These are phyloP conservation scores for Sordariomycetes sp. DNA, from an alignment of 2,329 filamentous ascomycete genomes.

Conservation along the genomic window DNA sequence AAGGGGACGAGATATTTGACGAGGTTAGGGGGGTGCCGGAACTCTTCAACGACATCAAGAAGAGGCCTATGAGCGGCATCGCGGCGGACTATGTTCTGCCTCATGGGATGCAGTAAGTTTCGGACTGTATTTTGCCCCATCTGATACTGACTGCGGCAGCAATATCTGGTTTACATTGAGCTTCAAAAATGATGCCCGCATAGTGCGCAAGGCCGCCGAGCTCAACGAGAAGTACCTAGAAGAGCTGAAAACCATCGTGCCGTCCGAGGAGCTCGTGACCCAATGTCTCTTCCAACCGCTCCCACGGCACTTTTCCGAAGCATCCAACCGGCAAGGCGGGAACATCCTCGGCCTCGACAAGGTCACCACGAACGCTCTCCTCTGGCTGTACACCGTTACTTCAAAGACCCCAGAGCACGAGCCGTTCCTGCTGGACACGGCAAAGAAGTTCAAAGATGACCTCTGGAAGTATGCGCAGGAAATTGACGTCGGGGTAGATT, in stretches of 20 bases:
- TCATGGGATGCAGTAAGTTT: background rate
- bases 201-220: conserved; percentile 6
- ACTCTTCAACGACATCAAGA: background rate
- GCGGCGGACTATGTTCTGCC: background rate
- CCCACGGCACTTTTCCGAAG: background rate
- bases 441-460: no score
- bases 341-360: conserved; percentile 8
- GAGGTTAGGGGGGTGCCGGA: background rate
- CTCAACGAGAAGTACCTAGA: conserved; percentile 7
- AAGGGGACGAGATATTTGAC: background rate
- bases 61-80: background rate
- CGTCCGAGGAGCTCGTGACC: background rate
- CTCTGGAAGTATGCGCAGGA: conserved; percentile 1
- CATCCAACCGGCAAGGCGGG: no score
- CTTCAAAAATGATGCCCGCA: conserved; percentile 9
- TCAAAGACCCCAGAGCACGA: background rate
- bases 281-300: background rate
- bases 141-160: background rate
- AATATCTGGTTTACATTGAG: conserved; percentile 5
- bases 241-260: background rate
- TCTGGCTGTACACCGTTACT: background rate
- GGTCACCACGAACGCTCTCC: background rate
- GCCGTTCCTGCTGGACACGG: no score
- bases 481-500: conserved; percentile 6
- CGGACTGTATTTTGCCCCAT: background rate